Evolutionary conservation across 2,329 filamentous ascomycete genomes (phyloP).

Genomic region (Leptodontidium sp.): DNA sequence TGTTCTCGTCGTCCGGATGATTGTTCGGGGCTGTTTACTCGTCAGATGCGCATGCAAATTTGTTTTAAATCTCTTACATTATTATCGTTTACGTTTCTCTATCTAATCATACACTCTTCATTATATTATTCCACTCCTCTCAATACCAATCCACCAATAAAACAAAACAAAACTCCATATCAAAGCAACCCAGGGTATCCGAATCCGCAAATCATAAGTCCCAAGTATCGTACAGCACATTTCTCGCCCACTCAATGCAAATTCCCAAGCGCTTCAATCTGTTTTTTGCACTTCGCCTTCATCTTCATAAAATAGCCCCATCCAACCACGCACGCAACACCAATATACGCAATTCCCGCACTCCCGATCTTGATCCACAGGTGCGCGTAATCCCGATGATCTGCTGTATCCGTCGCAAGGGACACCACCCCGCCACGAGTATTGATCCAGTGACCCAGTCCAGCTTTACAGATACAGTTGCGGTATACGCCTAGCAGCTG

Average conservation of each 20-base stretch:
- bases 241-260: not conserved
- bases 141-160: too few species aligned
- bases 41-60: too few species aligned
- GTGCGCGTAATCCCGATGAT: conserved; percentile 14
- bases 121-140: too few species aligned
- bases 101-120: too few species aligned
- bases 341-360: conserved; percentile 18
- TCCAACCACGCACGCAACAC: conserved; percentile 13
- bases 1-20: too few species aligned
- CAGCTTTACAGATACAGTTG: conserved; percentile 25
- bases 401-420: conserved; percentile 14
- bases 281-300: conserved; percentile 20
- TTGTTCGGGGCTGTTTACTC: too few species aligned
- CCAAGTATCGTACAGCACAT: not conserved
- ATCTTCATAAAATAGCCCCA: conserved; percentile 26
- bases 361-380: conserved; percentile 24
- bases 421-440: conserved; percentile 3
- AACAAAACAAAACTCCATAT: too few species aligned
- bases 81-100: too few species aligned
- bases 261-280: conserved; percentile 11
- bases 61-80: too few species aligned
- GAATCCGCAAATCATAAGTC: not conserved
- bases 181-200: not conserved
- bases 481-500: conserved; percentile 23
- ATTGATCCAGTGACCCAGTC: conserved; percentile 15